A percentile compares a stretch with the other conserved stretches of the same genome.
phyloP scores from a whole-genome alignment of 1,284 basidiomycete genomes.

The Heterobasidion irregulare region DNA sequence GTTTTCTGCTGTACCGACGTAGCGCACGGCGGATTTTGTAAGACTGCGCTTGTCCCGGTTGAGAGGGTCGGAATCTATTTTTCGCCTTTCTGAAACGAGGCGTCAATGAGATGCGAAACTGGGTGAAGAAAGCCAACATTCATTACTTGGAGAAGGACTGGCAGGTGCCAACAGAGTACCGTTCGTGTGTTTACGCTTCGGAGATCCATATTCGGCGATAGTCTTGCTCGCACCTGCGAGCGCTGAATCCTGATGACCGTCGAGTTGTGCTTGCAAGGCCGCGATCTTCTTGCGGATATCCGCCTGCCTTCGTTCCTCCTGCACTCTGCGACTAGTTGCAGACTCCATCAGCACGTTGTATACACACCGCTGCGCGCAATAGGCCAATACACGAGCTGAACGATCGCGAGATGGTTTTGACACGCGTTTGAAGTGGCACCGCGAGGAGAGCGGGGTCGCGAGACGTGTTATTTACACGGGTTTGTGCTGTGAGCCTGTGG shows the following conservation, averaged over 20 bases:
- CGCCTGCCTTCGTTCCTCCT: conserved; percentile 23
- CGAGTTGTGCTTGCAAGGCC: conserved; percentile 32
- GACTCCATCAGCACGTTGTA: conserved; percentile 25
- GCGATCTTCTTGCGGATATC: conserved; percentile 35
- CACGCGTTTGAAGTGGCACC: not conserved
- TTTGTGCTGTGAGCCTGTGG: conserved; percentile 9
- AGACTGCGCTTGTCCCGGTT: not conserved
- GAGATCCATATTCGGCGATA: conserved; percentile 20
- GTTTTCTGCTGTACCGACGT: not conserved
- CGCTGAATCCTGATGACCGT: conserved; percentile 12
- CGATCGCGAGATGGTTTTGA: not conserved
- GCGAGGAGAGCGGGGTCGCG: not conserved
- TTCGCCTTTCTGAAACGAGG: conserved; percentile 25
- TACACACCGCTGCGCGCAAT: not conserved
- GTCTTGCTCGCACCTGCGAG: conserved; percentile 9
- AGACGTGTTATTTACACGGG: conserved; percentile 17
- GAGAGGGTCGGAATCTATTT: not conserved
- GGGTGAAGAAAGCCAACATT: not conserved
- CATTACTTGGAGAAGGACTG: conserved; percentile 1
- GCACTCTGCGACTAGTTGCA: conserved; percentile 15
- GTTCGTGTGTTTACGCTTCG: conserved; percentile 40
- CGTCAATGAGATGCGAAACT: no score
- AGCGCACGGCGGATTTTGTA: not conserved
- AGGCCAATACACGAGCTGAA: not conserved
- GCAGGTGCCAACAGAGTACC: conserved; percentile 32